Base-by-base conservation (phyloP, 2,329 filamentous ascomycete species). In the Paecilomyces fulvus region DNA sequence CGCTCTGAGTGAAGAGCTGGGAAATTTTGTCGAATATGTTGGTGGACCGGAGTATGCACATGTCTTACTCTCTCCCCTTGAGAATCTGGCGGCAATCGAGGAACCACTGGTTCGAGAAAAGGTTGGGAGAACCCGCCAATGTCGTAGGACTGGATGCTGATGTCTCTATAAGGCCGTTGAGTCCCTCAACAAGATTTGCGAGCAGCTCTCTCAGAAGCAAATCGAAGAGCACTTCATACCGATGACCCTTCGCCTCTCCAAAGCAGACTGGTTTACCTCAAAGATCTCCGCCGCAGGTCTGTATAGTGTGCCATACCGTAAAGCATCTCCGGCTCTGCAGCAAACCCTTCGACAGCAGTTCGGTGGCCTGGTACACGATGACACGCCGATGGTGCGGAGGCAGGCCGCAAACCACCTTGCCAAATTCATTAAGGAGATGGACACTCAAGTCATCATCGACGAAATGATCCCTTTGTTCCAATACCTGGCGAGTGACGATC, bases 401-500 rank as follows among this genome's bases (percentile, higher is more conserved):
- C 92, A 96, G 76, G 89, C 94, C 52, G 94, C 94, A 60, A 97
- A 91, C 75, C 94, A 97, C 77, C 82, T 99, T 66, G 89, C 92
- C 67, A 96, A 95, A 73, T 99, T 99, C 70, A 89, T 97, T 69
- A 96, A 95, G 79, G 90, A 94, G 75, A 96, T 97, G 90, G 86
- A 90, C 49, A 85, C 92, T 51, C 82, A 88, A 57, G 86, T 96
- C 66, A 90, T 97, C 65, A 90, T 99, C 67, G 90, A 96, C 56
- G 94, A 99, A 79, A 97, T 99, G 90, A 96, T 99, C 79, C 90
- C 92, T 70, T 83, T 97, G 64, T 99, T 99, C 79, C 92, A 97
- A 77, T 92, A 96, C 75, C 86, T 99, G 61, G 92, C 92, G 54
- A 86, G 89, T 67, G 94, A 99, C 71, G 94, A 99, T 73, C 94